Evolutionary conservation across 768 basidiomycete genomes (phyloP).

Genomic region (Megacollybia marginata): DNA sequence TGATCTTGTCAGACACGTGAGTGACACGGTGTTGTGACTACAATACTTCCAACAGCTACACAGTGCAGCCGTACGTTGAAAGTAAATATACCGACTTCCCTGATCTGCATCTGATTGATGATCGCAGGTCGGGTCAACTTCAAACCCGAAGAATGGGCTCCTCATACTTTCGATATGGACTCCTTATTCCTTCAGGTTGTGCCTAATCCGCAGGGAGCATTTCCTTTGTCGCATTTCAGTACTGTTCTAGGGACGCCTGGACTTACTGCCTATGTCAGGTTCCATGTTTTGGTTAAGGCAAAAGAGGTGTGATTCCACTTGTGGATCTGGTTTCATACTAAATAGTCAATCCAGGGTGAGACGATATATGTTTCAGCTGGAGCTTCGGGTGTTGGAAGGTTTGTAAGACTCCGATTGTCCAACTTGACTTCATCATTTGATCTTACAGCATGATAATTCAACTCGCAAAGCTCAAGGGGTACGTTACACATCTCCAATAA

Average conservation of each 20-base stretch:
- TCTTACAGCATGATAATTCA: no score
- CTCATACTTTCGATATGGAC: slow-evolving; percentile 16
- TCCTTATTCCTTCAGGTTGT: slow-evolving; percentile 11
- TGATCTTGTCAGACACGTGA: no score
- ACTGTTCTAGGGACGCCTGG: slow-evolving; percentile 20
- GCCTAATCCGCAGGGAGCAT: no score
- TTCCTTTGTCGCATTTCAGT: no score
- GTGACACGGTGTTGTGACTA: no score
- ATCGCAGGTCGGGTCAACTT: slow-evolving; percentile 10
- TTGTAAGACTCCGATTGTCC: background rate
- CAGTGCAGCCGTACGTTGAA: slow-evolving; percentile 14
- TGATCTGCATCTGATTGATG: background rate
- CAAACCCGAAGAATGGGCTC: no score
- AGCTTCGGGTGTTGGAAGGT: slow-evolving; percentile 17
- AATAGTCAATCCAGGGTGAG: slow-evolving; percentile 9
- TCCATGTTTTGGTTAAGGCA: slow-evolving; percentile 14
- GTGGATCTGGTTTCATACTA: background rate
- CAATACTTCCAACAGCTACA: no score
- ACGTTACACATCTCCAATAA: slow-evolving; percentile 40
- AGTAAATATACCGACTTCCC: background rate
- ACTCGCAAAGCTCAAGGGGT: no score
- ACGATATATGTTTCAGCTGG: no score
- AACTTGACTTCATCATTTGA: slow-evolving; percentile 25
- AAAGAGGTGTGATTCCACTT: slow-evolving; percentile 5
- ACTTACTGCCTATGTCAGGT: slow-evolving; percentile 20